Conservation (phyloP, 1,284 basidiomycete genomes). For the Pseudomicrostroma phylloplanum region DNA sequence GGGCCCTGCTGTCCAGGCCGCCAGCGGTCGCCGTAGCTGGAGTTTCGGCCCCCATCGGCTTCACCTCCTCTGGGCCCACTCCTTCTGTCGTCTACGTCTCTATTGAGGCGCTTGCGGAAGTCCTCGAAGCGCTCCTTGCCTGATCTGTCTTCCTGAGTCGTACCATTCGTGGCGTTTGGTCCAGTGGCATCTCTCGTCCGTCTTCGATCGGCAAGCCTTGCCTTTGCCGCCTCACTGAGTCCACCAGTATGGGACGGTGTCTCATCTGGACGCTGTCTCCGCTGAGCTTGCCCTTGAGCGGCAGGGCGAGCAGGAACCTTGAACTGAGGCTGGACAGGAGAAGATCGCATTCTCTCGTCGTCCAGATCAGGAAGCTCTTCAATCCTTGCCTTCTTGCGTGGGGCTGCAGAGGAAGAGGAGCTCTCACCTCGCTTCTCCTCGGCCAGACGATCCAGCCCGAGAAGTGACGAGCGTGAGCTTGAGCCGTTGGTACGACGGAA, state of each 20-base stretch:
- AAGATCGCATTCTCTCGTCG: constrained; percentile 7
- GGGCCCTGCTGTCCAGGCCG: neutral
- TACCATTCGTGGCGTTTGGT: constrained; percentile 4
- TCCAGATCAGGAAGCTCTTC: constrained; percentile 13
- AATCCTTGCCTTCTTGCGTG: constrained; percentile 16
- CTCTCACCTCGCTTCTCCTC: constrained; percentile 67
- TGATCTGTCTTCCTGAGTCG: neutral
- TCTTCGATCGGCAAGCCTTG: constrained; percentile 28
- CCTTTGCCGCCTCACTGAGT: constrained; percentile 24
- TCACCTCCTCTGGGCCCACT: neutral
- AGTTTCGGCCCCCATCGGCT: too few species aligned
- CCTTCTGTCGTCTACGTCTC: constrained; percentile 3
- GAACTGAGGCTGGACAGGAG: constrained; percentile 16
- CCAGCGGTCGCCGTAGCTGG: neutral
- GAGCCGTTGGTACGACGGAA: constrained; percentile 46
- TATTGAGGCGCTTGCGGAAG: constrained; percentile 12
- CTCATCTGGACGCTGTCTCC: constrained; percentile 19
- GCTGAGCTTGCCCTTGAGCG: constrained; percentile 15
- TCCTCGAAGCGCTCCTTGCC: constrained; percentile 2
- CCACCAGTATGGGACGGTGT: constrained; percentile 37
- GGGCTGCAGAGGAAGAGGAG: constrained; percentile 12
- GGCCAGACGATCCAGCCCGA: constrained; percentile 70
- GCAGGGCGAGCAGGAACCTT: constrained; percentile 25
- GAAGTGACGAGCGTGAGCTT: constrained; percentile 64
- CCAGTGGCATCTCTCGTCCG: constrained; percentile 14